phyloP scores from a whole-genome alignment of 2,329 filamentous ascomycete genomes.

The Chaetomiaceae sp. region DNA sequence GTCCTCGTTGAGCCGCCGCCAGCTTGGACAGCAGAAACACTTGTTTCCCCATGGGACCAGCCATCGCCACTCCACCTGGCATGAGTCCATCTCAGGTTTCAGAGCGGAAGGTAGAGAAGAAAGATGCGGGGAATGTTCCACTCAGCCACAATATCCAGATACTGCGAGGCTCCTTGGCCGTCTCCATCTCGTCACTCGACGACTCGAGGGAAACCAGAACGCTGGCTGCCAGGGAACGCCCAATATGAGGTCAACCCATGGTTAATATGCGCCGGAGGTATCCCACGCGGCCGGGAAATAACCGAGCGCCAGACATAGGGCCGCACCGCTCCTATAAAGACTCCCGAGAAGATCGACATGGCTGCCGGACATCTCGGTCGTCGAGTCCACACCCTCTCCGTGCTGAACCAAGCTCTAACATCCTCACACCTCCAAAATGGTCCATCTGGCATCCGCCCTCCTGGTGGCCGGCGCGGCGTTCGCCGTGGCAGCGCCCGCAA shows the following conservation, averaged over 20 bases:
- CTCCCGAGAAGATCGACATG: slow-evolving; percentile 10
- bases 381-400: not conserved
- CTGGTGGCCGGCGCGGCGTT: slow-evolving; percentile 34
- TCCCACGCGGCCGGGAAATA: slow-evolving; percentile 20
- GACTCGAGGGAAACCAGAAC: not conserved
- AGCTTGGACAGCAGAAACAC: not conserved
- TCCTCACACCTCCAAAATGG: slow-evolving; percentile 21
- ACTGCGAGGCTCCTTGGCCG: not conserved
- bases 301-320: slow-evolving; percentile 15
- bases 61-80: not conserved
- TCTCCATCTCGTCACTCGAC: not conserved
- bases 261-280: slow-evolving; percentile 25
- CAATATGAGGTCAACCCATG: slow-evolving; percentile 19
- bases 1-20: slow-evolving; percentile 13
- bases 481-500: slow-evolving; percentile 33
- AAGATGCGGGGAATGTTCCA: slow-evolving; percentile 21
- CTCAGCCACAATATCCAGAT: slow-evolving; percentile 15
- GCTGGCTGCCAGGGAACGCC: slow-evolving; percentile 13
- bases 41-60: slow-evolving; percentile 4
- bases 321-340: slow-evolving; percentile 17
- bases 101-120: not conserved
- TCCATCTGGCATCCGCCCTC: slow-evolving; percentile 30
- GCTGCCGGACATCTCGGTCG: not conserved
- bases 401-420: not conserved
- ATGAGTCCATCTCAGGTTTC: slow-evolving; percentile 11